Evolutionary conservation across 805 yeast species (phyloP).

Genomic region (Starmerella geochares): DNA sequence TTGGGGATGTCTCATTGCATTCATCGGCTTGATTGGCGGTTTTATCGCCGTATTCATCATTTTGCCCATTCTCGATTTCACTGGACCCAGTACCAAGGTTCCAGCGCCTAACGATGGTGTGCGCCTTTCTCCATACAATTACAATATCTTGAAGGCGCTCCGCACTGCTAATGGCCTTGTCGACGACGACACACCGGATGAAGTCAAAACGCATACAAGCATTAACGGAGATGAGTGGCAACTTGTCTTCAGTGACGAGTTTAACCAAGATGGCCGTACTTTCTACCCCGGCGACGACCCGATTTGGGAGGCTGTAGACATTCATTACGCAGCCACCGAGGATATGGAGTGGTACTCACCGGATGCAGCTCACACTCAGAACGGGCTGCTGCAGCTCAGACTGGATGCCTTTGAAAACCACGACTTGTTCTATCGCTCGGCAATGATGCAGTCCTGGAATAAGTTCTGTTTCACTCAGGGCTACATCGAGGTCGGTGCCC

Average conservation of each 20-base stretch:
- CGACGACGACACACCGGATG: constrained; percentile 61
- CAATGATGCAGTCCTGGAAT: constrained; percentile 90
- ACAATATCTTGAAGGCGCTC: constrained; percentile 49
- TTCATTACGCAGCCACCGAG: constrained; percentile 75
- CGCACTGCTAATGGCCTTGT: constrained; percentile 42
- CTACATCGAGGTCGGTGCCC: constrained; percentile 59
- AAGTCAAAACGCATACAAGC: constrained; percentile 42
- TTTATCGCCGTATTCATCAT: constrained; percentile 61
- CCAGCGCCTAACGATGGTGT: constrained; percentile 30
- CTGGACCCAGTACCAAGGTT: constrained; percentile 46
- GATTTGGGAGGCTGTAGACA: constrained; percentile 75
- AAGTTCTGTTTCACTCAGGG: constrained; percentile 84
- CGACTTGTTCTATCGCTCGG: constrained; percentile 71
- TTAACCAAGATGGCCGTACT: constrained; percentile 79
- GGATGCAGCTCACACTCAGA: constrained; percentile 67
- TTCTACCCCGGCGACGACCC: constrained; percentile 88
- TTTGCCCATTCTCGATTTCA: constrained; percentile 72
- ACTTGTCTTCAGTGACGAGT: constrained; percentile 83
- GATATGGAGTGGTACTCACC: constrained; percentile 96
- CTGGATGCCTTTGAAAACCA: constrained; percentile 80
- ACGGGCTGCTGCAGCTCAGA: constrained; percentile 58
- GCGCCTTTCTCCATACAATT: constrained; percentile 45
- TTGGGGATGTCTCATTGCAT: constrained; percentile 29
- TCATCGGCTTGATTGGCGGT: constrained; percentile 49
- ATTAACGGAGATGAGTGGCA: constrained; percentile 58